Evolutionary conservation across 2,329 filamentous ascomycete genomes (phyloP).

Genomic region (Phialocephala subalpina): DNA sequence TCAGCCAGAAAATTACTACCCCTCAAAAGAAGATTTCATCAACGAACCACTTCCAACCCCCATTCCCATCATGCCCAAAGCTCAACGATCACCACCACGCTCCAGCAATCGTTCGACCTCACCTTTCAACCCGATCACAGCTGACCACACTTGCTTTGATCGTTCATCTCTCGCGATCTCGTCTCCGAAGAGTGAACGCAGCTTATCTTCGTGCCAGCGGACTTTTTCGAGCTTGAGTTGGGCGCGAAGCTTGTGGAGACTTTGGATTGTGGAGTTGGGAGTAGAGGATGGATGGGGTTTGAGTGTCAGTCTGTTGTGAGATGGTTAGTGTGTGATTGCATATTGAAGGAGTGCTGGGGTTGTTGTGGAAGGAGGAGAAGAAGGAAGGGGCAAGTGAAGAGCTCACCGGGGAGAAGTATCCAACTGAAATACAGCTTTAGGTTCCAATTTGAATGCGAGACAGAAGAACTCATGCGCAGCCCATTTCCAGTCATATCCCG

Average conservation of each 20-base stretch:
- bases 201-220: constrained; percentile 29
- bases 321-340: background rate
- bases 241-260: constrained; percentile 14
- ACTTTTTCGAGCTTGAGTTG: constrained; percentile 30
- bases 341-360: background rate
- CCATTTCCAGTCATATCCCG: constrained; percentile 8
- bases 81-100: background rate
- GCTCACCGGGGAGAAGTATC: constrained; percentile 1
- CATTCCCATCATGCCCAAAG: too few relatives aligned
- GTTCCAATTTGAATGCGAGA: constrained; percentile 19
- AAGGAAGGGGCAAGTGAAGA: background rate
- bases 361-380: background rate
- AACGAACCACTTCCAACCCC: too few relatives aligned
- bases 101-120: constrained; percentile 21
- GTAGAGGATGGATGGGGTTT: background rate
- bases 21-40: too few relatives aligned
- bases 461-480: constrained; percentile 21
- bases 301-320: background rate
- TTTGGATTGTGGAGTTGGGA: background rate
- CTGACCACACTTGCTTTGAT: constrained; percentile 25
- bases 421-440: background rate
- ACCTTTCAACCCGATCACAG: constrained; percentile 24
- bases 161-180: constrained; percentile 16
- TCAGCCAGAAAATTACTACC: too few relatives aligned
- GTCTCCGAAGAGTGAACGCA: constrained; percentile 18